Evolutionary conservation across 129 eudicot species (phyloP).

Genomic region (Ambrosia artemisiifolia): DNA sequence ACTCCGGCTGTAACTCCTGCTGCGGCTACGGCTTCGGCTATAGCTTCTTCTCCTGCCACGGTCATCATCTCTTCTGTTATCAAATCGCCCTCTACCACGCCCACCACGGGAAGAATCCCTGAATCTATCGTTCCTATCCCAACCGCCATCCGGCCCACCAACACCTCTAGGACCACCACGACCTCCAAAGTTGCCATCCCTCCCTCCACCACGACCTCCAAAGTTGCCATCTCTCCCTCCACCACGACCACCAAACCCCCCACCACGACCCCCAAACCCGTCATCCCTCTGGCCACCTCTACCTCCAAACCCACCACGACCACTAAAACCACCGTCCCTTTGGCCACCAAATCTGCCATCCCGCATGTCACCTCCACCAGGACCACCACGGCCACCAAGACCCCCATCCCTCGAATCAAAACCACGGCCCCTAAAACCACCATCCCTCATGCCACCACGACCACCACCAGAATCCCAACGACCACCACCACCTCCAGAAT

Average conservation of each 20-base stretch:
- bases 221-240: slow-evolving; percentile 27
- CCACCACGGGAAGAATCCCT: slow-evolving; percentile 58
- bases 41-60: slow-evolving; percentile 69
- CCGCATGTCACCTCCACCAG: slow-evolving; percentile 35
- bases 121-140: slow-evolving; percentile 60
- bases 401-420: slow-evolving; percentile 30
- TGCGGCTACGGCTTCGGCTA: slow-evolving; percentile 63
- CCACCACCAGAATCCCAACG: slow-evolving; percentile 83
- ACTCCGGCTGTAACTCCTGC: slow-evolving; percentile 52
- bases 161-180: slow-evolving; percentile 19
- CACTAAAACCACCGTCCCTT: slow-evolving; percentile 42
- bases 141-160: slow-evolving; percentile 34
- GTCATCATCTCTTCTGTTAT: slow-evolving; percentile 57
- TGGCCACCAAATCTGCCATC: slow-evolving; percentile 63
- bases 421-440: slow-evolving; percentile 46
- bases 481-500: slow-evolving; percentile 45
- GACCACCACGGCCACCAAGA: slow-evolving; percentile 32
- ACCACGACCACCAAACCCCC: slow-evolving; percentile 22
- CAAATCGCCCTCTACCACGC: slow-evolving; percentile 69
- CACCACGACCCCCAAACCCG: slow-evolving; percentile 49
- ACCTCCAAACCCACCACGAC: slow-evolving; percentile 50
- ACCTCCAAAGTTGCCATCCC: slow-evolving; percentile 19
- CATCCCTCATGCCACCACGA: slow-evolving; percentile 59
- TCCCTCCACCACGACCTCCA: slow-evolving; percentile 12
- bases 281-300: slow-evolving; percentile 74